Base-by-base conservation (phyloP, 2,329 filamentous ascomycete genomes). In the Sphaerulina musiva region DNA sequence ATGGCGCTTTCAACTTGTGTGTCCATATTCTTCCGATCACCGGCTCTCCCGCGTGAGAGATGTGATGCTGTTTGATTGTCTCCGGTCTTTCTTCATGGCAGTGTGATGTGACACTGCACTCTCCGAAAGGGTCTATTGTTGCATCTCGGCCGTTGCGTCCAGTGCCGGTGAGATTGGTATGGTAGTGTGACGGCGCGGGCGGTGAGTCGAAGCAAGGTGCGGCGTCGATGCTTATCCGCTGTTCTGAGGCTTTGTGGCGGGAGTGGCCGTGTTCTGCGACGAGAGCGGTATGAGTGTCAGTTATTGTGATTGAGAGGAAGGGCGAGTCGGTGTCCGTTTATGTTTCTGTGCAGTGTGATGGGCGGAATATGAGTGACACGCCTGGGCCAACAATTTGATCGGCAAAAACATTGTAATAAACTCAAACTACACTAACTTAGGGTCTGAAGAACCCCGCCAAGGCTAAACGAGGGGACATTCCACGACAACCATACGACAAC, bases 1-100 rank as follows among this genome's bases (percentile, higher is more conserved):
- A 97, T 93, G 73, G 93, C 93, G 76, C 89, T 92, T 76, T 93
- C 87, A 72, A 96, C 85, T 89, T 96, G 68, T 23, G 63, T 48
- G 50, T 69, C 65, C 67, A 69, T 68, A n/a, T 42, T 48, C 48
- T 45, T 46, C 29, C n/a, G 10, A 23, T 51, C 57, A 55, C 55
- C 52, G 51, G 44, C 48, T 53, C 20, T 50, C 46, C 36, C 9
- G 20, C 9, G 34, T 12, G 23, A 46, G 38, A 48, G 50, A 47
- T 32, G 46, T 47, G 50, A 40, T 51, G 46, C 20, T 48, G 40
- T 55, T 17, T 32, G 46, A 45, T 42, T 48, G 42, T 29, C 40
- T 12, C 48, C 14, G 36, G 43, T 29, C 23, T 20, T 20, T 20
- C 32, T 39, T 55, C 60, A 62, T 62, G 56, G 55, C 50, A 57